Percentiles rank a stretch among this genome's conserved stretches.
phyloP scores from a whole-genome alignment of 805 yeast species.

The Tetrapisispora fleetii region DNA sequence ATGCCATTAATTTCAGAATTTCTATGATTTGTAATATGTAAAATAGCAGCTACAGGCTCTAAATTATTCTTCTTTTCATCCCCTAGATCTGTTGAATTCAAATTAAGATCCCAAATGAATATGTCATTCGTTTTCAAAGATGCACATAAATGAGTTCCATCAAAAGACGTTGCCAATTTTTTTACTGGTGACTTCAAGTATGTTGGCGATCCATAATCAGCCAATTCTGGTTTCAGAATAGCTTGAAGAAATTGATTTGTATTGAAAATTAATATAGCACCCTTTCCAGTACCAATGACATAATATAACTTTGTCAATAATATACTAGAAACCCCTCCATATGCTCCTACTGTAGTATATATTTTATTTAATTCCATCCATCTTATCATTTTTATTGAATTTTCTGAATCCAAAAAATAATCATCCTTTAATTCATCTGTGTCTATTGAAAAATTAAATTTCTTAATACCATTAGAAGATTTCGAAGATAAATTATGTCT shows the following conservation, averaged over 20 bases:
- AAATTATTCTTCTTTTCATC: neutral
- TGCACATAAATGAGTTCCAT: constrained; percentile 58
- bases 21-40: constrained; percentile 28
- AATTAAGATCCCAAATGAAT: constrained; percentile 53
- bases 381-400: neutral
- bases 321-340: constrained; percentile 45
- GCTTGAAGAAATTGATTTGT: constrained; percentile 49
- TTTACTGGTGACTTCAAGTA: constrained; percentile 40
- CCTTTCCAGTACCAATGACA: constrained; percentile 63
- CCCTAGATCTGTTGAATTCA: neutral
- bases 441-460: neutral
- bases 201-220: neutral
- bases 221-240: constrained; percentile 22
- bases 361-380: constrained; percentile 20
- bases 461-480: neutral
- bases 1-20: constrained; percentile 34
- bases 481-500: too few species aligned
- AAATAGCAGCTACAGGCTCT: constrained; percentile 16
- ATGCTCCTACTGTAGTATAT: constrained; percentile 22
- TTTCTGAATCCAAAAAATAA: neutral
- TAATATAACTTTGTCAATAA: constrained; percentile 36
- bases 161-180: constrained; percentile 50
- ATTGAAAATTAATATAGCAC: constrained; percentile 56
- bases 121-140: constrained; percentile 62
- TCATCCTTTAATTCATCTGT: constrained; percentile 1